Evolutionary conservation across 805 yeast genomes (phyloP).

Genomic region (Candida dendrica): DNA sequence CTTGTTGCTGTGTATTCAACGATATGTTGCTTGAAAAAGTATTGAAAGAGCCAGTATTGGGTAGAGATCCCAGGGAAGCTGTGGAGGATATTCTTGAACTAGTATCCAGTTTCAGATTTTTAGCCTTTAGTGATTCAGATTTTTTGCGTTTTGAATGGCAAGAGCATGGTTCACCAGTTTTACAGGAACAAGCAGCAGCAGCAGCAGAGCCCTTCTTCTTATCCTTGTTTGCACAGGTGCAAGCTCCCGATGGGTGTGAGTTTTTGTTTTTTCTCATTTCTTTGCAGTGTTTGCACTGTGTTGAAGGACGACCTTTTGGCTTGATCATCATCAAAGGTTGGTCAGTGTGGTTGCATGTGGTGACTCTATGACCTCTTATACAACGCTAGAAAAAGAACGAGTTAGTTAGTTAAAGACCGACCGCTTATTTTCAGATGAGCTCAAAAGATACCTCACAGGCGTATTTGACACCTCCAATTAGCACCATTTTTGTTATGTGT

Average conservation of each 20-base stretch:
- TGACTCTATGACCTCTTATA: slow-evolving; percentile 93
- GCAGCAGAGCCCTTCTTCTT: slow-evolving; percentile 30
- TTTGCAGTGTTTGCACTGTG: slow-evolving; percentile 84
- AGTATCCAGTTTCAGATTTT: neutral
- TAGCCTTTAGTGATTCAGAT: neutral
- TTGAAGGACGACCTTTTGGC: slow-evolving; percentile 93
- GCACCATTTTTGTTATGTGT: slow-evolving; percentile 71
- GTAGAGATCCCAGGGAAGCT: slow-evolving; percentile 2
- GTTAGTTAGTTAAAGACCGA: slow-evolving; percentile 1
- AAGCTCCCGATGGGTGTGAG: slow-evolving; percentile 49
- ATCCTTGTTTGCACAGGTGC: slow-evolving; percentile 48
- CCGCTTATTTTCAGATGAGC: neutral
- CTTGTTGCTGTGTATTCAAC: neutral
- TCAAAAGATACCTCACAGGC: slow-evolving; percentile 59
- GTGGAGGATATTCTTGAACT: neutral
- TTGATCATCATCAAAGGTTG: slow-evolving; percentile 88
- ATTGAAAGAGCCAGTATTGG: neutral
- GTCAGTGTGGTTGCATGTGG: slow-evolving; percentile 88
- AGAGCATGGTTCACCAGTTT: slow-evolving; percentile 17
- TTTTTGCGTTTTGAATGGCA: slow-evolving; percentile 19
- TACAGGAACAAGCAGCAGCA: slow-evolving; percentile 21
- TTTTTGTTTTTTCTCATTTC: slow-evolving; percentile 63
- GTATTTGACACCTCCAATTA: slow-evolving; percentile 86
- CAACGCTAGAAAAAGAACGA: slow-evolving; percentile 41
- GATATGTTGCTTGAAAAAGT: neutral